Evolutionary conservation across 1,139 yeast species (phyloP).

Genomic region (Yamadazyma atlantica): DNA sequence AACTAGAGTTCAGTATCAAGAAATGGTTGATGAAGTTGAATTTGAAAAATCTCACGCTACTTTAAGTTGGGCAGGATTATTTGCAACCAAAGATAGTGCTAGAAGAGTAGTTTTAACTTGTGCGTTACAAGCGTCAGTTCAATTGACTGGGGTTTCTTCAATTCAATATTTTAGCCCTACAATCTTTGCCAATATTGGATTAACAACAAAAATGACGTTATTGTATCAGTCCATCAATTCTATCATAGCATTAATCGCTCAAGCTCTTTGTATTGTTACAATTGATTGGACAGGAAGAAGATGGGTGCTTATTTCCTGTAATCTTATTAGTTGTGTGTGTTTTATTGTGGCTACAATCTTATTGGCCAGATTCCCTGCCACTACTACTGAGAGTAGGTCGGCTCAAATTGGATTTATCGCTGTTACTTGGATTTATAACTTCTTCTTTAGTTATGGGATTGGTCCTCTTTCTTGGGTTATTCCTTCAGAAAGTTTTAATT

Average conservation of each 20-base stretch:
- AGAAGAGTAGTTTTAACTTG: slow-evolving; percentile 14
- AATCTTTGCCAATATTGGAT: slow-evolving; percentile 20
- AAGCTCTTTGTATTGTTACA: slow-evolving; percentile 40
- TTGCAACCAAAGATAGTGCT: slow-evolving; percentile 17
- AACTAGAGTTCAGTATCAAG: slow-evolving; percentile 13
- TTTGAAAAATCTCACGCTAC: slow-evolving; percentile 18
- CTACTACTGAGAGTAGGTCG: slow-evolving; percentile 14
- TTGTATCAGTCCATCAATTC: slow-evolving; percentile 54
- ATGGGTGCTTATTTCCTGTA: slow-evolving; percentile 15
- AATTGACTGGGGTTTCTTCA: slow-evolving; percentile 72
- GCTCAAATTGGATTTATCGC: slow-evolving; percentile 23
- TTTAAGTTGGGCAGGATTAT: slow-evolving; percentile 21
- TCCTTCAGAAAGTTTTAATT: slow-evolving; percentile 24
- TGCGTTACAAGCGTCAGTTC: slow-evolving; percentile 26
- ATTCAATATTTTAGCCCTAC: slow-evolving; percentile 63
- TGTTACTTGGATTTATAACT: slow-evolving; percentile 38
- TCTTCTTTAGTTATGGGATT: slow-evolving; percentile 25
- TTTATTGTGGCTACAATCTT: slow-evolving; percentile 51
- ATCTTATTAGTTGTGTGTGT: slow-evolving; percentile 11
- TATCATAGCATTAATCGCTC: slow-evolving; percentile 36
- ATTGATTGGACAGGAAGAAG: slow-evolving; percentile 18
- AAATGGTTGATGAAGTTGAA: slow-evolving; percentile 22
- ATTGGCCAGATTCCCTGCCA: slow-evolving; percentile 17
- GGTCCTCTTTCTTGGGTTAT: slow-evolving; percentile 35
- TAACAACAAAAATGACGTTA: slow-evolving; percentile 17